Percentiles rank a stretch among this genome's conserved stretches.
phyloP scores from a whole-genome alignment of 2,329 filamentous ascomycete genomes.

The Pseudogymnoascus sp. region DNA sequence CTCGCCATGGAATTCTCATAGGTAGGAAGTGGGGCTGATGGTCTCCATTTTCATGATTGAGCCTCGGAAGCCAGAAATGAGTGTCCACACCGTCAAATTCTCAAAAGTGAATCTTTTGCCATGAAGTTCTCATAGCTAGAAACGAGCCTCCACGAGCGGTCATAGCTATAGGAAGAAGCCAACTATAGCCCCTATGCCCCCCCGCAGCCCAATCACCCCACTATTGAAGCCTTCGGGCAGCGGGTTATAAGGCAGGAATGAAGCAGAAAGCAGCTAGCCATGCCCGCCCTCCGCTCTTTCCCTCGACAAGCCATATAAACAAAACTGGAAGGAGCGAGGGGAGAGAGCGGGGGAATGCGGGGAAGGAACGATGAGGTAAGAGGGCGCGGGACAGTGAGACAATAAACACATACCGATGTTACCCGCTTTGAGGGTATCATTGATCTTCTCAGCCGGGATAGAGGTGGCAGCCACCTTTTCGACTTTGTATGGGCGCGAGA shows the following conservation, averaged over 20 bases:
- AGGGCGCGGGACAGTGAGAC: neutral
- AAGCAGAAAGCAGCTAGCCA: neutral
- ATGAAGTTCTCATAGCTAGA: neutral
- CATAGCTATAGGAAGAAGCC: neutral
- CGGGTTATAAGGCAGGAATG: neutral
- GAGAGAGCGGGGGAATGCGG: neutral
- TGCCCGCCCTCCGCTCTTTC: neutral
- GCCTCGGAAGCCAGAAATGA: neutral
- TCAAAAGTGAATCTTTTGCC: too few relatives aligned
- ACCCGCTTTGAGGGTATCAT: slow-evolving; percentile 52
- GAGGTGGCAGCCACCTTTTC: slow-evolving; percentile 42
- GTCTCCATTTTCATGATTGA: neutral
- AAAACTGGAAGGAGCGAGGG: neutral
- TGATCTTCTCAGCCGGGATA: slow-evolving; percentile 47
- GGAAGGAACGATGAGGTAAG: neutral
- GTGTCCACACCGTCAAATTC: too few relatives aligned
- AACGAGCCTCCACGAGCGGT: neutral
- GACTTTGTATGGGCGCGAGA: slow-evolving; percentile 38
- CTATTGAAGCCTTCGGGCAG: neutral
- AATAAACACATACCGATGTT: slow-evolving; percentile 45
- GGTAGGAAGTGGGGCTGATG: too few relatives aligned
- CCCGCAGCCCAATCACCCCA: neutral
- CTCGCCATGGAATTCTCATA: neutral
- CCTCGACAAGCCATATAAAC: neutral
- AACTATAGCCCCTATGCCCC: neutral